A percentile compares a stretch with the other conserved stretches of the same genome.
These are phyloP conservation scores for Durio zibethinus DNA, from an alignment of 345 rosid species.

Conservation along the genomic window DNA sequence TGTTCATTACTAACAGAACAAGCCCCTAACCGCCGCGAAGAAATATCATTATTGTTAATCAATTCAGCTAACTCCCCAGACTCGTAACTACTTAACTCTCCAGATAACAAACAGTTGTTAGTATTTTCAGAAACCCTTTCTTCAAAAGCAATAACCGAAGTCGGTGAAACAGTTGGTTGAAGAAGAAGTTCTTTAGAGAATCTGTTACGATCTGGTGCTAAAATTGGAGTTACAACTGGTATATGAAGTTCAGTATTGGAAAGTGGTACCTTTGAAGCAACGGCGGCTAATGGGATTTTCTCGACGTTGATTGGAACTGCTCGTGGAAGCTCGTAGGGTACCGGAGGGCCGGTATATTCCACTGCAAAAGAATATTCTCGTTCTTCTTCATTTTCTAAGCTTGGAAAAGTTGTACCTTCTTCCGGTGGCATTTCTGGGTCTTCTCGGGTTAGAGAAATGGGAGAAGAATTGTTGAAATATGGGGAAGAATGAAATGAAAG, in stretches of 20 bases:
- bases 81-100: conserved; percentile 56
- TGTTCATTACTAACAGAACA: conserved; percentile 36
- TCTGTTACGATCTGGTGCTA: conserved; percentile 44
- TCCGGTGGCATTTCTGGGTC: conserved; percentile 32
- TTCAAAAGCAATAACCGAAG: conserved; percentile 52
- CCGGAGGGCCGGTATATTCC: conserved; percentile 88
- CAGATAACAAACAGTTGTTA: conserved; percentile 44
- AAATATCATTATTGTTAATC: conserved; percentile 19
- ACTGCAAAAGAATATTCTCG: conserved; percentile 62
- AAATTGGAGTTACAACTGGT: conserved; percentile 82
- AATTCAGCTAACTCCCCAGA: conserved; percentile 53
- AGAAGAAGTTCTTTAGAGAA: conserved; percentile 42
- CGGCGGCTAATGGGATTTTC: conserved; percentile 92
- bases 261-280: conserved; percentile 63
- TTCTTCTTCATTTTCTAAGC: conserved; percentile 34
- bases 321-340: conserved; percentile 72
- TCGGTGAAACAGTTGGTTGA: conserved; percentile 63
- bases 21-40: conserved; percentile 30
- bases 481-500: conserved; percentile 3
- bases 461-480: neutral
- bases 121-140: conserved; percentile 42
- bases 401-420: conserved; percentile 17
- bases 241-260: conserved; percentile 47
- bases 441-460: neutral
- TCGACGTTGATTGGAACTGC: conserved; percentile 88